Percentiles rank a stretch among this genome's conserved stretches.
These are phyloP conservation scores for Lithohypha guttulata DNA, from an alignment of 2,329 filamentous ascomycete species.

Conservation along the genomic window DNA sequence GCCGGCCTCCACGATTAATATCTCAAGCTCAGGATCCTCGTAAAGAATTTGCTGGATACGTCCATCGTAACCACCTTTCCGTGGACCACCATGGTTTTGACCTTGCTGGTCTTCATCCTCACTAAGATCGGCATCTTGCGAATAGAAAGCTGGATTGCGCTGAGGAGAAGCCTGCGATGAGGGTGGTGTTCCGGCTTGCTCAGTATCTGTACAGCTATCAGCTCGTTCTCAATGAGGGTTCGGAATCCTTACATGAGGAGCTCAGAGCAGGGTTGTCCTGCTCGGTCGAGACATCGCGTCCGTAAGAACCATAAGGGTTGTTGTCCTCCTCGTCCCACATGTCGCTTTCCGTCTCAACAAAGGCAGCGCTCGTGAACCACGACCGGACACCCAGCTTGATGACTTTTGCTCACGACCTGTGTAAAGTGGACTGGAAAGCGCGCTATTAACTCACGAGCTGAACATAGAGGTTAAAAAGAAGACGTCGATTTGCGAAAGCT, in stretches of 20 bases:
- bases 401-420: constrained; percentile 1
- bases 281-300: constrained; percentile 59
- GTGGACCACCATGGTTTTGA: constrained; percentile 43
- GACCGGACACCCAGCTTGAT: constrained; percentile 9
- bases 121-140: constrained; percentile 43
- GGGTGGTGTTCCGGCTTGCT: constrained; percentile 51
- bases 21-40: constrained; percentile 80
- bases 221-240: neutral
- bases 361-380: constrained; percentile 9
- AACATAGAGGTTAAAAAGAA: neutral
- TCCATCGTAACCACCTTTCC: constrained; percentile 84
- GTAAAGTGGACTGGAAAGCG: neutral
- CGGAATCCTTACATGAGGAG: constrained; percentile 9
- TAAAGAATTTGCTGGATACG: constrained; percentile 96
- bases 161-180: constrained; percentile 63
- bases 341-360: constrained; percentile 23
- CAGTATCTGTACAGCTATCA: constrained; percentile 39
- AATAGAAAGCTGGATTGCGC: constrained; percentile 48
- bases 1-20: constrained; percentile 86
- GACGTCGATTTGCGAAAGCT: no score
- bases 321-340: constrained; percentile 99
- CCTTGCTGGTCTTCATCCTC: constrained; percentile 46
- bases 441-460: no score
- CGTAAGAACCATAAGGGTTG: constrained; percentile 93
- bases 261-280: constrained; percentile 10